Conservation (phyloP, 2,329 filamentous ascomycete genomes). For the Phialemonium atrogriseum region DNA sequence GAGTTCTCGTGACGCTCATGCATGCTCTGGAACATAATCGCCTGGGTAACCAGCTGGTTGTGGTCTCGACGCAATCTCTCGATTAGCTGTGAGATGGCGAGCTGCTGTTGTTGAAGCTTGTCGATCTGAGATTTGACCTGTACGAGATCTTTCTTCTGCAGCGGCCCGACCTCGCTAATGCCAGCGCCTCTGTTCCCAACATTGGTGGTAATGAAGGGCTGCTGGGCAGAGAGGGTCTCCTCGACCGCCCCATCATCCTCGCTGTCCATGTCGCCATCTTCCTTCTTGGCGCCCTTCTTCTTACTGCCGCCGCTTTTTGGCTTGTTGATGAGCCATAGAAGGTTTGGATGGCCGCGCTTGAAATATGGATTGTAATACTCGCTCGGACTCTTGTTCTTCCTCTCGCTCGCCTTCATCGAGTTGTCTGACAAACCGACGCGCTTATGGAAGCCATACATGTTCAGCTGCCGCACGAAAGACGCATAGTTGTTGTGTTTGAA, state of each 20-base stretch:
- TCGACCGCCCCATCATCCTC: conserved; percentile 50
- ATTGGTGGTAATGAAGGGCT: conserved; percentile 7
- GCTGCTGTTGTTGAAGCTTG: conserved; percentile 78
- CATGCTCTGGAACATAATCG: conserved; percentile 78
- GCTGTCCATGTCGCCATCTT: conserved; percentile 61
- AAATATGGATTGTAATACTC: conserved; percentile 98
- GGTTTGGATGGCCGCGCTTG: conserved; percentile 81
- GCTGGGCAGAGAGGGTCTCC: conserved; percentile 25
- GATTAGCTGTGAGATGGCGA: conserved; percentile 77
- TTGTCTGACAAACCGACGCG: conserved; percentile 89
- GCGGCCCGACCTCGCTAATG: conserved; percentile 34
- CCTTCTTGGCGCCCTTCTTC: conserved; percentile 47
- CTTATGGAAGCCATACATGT: conserved; percentile 99
- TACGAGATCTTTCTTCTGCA: conserved; percentile 65
- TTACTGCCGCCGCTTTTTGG: conserved; percentile 64
- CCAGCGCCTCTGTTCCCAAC: conserved; percentile 8
- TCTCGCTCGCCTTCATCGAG: conserved; percentile 93
- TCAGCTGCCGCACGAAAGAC: conserved; percentile 89
- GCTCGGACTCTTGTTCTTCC: conserved; percentile 95
- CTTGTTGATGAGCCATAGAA: conserved; percentile 95
- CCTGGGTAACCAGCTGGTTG: conserved; percentile 79
- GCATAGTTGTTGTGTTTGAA: conserved; percentile 99
- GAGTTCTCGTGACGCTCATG: conserved; percentile 97
- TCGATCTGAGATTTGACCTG: conserved; percentile 72
- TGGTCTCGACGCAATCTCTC: conserved; percentile 76